Percentiles rank a stretch among this genome's conserved stretches.
phyloP scores from a whole-genome alignment of 441 rosid species.

The Arabidopsis lyrata region DNA sequence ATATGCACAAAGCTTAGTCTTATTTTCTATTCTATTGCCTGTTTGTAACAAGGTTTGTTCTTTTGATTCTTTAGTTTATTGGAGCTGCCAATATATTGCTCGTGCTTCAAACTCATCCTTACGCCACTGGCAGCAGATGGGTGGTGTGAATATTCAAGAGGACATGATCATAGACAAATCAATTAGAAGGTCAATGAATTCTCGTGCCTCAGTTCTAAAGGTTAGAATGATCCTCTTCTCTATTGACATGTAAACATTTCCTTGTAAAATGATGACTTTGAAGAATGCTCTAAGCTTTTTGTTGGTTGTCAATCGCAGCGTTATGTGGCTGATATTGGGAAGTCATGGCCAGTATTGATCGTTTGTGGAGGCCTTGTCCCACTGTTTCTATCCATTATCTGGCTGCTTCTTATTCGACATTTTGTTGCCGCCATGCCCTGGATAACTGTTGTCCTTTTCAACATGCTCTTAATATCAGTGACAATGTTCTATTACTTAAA shows the following conservation, averaged over 20 bases:
- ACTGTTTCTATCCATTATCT: slow-evolving; percentile 81
- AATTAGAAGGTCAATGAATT: slow-evolving; percentile 79
- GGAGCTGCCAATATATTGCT: slow-evolving; percentile 96
- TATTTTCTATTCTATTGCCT: not conserved
- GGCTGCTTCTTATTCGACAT: slow-evolving; percentile 92
- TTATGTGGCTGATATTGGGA: slow-evolving; percentile 92
- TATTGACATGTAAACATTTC: slow-evolving; percentile 11
- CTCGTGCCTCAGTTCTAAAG: slow-evolving; percentile 93
- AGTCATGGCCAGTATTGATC: slow-evolving; percentile 91
- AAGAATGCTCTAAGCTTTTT: slow-evolving; percentile 23
- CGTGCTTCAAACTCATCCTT: slow-evolving; percentile 85
- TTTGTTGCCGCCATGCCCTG: slow-evolving; percentile 99
- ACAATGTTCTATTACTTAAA: slow-evolving; percentile 89
- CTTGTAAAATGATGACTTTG: not conserved
- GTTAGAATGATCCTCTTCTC: slow-evolving; percentile 48
- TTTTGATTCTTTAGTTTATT: slow-evolving; percentile 60
- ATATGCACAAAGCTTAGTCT: slow-evolving; percentile 32
- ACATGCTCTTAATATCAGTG: slow-evolving; percentile 80
- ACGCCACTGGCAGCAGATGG: slow-evolving; percentile 94
- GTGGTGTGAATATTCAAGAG: slow-evolving; percentile 85
- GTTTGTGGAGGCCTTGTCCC: slow-evolving; percentile 97
- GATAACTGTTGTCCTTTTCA: slow-evolving; percentile 89
- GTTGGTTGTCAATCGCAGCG: slow-evolving; percentile 64
- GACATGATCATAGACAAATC: slow-evolving; percentile 86
- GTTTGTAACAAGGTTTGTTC: slow-evolving; percentile 19